These are phyloP conservation scores for Zygosaccharomyces bailii DNA, from an alignment of 805 yeast species.

Conservation along the genomic window DNA sequence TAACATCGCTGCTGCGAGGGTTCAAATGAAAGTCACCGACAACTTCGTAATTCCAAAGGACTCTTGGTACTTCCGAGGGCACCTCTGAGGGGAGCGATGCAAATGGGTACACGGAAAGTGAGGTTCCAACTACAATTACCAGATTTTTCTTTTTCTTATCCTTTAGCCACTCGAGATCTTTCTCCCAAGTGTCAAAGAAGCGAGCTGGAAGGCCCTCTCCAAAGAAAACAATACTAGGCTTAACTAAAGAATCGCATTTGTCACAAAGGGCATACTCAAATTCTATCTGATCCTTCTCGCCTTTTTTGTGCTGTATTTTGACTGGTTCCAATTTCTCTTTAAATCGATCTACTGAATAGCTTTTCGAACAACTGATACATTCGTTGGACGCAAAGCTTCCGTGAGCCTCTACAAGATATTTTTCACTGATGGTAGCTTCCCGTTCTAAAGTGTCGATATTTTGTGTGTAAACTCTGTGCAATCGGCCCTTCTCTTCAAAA, in stretches of 20 bases:
- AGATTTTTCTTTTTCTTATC: conserved; percentile 54
- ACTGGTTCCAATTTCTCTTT: conserved; percentile 37
- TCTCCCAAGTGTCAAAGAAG: conserved; percentile 69
- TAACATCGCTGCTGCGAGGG: conserved; percentile 57
- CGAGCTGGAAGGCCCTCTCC: conserved; percentile 79
- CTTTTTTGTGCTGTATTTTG: conserved; percentile 20
- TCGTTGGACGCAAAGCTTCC: conserved; percentile 87
- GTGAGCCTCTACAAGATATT: conserved; percentile 81
- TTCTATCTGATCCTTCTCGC: conserved; percentile 19
- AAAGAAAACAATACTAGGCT: conserved; percentile 92
- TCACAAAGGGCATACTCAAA: conserved; percentile 46
- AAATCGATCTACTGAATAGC: conserved; percentile 48
- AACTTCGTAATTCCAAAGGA: conserved; percentile 66
- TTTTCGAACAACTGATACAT: conserved; percentile 70
- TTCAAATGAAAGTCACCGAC: conserved; percentile 68
- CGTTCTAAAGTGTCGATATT: conserved; percentile 91
- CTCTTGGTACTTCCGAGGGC: conserved; percentile 46
- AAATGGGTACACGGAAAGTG: conserved; percentile 86
- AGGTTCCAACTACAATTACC: conserved; percentile 89
- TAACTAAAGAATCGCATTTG: conserved; percentile 70
- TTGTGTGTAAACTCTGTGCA: conserved; percentile 81
- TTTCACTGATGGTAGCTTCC: conserved; percentile 67
- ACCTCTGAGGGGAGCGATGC: conserved; percentile 76
- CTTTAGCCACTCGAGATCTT: conserved; percentile 38
- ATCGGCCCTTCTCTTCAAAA: conserved; percentile 57